Evolutionary conservation across 441 rosid species (phyloP), one percentile per base, ranked within the genome.

Genomic region (Euphorbia schlechtendalii): DNA sequence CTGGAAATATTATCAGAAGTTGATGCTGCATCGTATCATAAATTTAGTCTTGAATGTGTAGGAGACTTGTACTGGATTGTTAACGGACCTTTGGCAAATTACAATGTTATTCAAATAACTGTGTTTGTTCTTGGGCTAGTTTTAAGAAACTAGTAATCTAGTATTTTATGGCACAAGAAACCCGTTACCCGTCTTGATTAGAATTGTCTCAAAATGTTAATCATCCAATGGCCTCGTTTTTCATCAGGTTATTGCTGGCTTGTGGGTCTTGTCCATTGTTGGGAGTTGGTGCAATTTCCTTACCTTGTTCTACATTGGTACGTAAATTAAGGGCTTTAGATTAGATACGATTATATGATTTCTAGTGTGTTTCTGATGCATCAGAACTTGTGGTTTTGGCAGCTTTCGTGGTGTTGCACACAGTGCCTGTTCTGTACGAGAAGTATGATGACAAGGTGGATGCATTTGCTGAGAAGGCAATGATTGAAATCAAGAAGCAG

Each of bases 291-390:
- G 89, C 87, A 90, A 82, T 79, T 87, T 87, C 84, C 71, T 90
- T 81, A 87, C 97, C 71, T 66, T 90, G 70, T 67, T 86, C 86
- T 94, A 88, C 74, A 81, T 84, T 28, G 96, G 99, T 90, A 85
- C 30, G 38, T 2, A 57, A 14, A 2, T 5, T 10, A 8, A 17
- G 25, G 25, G 27, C 22, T 32, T 4, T 59, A 10, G 12, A 48
- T 9, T 60, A 20, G 30, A 12, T 32, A 7, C 13, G 15, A 22
- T 32, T 8, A 0, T 12, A 32, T 6, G 34, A 32, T 32, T 32
- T 32, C 14, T 11, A 0, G 7, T 4, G 3, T 34, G 36, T 69
- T 1, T 13, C 69, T 32, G 25, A 65, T 28, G 25, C 20, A 13
- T 10, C 13, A 7, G 13, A 8, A 21, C 25, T 30, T n/a, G 20